These are phyloP conservation scores for Clarireedia homoeocarpa DNA, from an alignment of 2,329 filamentous ascomycete species.

Conservation along the genomic window DNA sequence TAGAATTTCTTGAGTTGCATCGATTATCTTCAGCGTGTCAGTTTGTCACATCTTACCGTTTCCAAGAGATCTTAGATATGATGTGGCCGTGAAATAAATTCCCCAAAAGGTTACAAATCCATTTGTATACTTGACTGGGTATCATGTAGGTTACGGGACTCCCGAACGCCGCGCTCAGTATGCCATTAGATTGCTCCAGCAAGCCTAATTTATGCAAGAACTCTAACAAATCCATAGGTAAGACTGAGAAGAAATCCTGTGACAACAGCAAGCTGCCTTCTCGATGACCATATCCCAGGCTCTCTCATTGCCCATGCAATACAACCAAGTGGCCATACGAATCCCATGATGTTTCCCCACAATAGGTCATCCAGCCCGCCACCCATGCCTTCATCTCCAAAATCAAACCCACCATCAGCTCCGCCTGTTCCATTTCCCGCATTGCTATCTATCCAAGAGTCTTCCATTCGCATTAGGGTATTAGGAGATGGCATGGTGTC, in stretches of 20 bases:
- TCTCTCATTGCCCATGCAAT: constrained; percentile 79
- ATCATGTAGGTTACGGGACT: background rate
- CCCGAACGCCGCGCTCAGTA: background rate
- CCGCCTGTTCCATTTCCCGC: constrained; percentile 32
- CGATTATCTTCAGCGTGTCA: background rate
- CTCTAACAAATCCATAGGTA: constrained; percentile 59
- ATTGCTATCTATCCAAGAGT: constrained; percentile 80
- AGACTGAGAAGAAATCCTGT: constrained; percentile 77
- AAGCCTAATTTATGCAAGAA: constrained; percentile 21
- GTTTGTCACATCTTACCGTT: no score
- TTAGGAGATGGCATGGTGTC: constrained; percentile 81
- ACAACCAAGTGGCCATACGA: constrained; percentile 88
- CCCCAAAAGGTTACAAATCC: background rate
- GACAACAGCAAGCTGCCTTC: constrained; percentile 79
- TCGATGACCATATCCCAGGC: constrained; percentile 76
- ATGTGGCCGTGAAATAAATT: no score
- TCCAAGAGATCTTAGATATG: no score
- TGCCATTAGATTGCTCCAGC: background rate
- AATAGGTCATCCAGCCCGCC: constrained; percentile 72
- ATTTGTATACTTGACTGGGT: background rate
- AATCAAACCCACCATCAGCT: constrained; percentile 31
- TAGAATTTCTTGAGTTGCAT: background rate
- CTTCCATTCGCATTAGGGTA: constrained; percentile 71
- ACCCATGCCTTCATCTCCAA: constrained; percentile 31
- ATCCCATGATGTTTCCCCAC: constrained; percentile 82